A percentile compares a stretch with the other conserved stretches of the same genome.
Evolutionary conservation across 2,329 filamentous ascomycete species (phyloP).

Genomic region (Aotearoamyces nothofagi): DNA sequence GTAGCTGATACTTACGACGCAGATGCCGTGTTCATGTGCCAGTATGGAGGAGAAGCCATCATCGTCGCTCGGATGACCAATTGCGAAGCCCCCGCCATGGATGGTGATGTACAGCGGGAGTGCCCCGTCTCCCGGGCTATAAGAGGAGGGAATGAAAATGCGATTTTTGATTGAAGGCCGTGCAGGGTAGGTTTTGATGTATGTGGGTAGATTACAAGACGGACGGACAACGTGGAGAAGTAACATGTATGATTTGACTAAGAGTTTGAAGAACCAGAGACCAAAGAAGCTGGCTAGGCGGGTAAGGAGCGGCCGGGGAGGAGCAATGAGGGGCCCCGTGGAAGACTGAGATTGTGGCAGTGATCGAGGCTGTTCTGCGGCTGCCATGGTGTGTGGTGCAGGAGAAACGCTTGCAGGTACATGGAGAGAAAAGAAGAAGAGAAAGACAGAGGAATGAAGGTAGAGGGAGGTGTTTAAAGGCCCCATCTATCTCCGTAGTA

Average conservation of each 20-base stretch:
- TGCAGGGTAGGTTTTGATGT: slow-evolving; percentile 9
- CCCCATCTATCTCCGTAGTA: too few relatives aligned
- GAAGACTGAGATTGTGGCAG: too few relatives aligned
- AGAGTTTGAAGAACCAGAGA: not conserved
- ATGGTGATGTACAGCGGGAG: slow-evolving; percentile 31
- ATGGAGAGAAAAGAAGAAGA: too few relatives aligned
- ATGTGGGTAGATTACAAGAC: too few relatives aligned
- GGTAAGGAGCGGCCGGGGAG: not conserved
- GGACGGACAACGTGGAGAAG: too few relatives aligned
- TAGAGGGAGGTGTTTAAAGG: too few relatives aligned
- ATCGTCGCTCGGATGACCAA: slow-evolving; percentile 27
- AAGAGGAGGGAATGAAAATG: slow-evolving; percentile 24
- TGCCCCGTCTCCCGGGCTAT: slow-evolving; percentile 13
- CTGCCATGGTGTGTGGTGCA: too few relatives aligned
- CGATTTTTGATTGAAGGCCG: slow-evolving; percentile 14
- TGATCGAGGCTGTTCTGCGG: too few relatives aligned
- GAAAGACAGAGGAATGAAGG: too few relatives aligned
- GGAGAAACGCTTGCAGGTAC: too few relatives aligned
- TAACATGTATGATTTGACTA: not conserved
- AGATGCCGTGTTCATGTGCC: slow-evolving; percentile 22
- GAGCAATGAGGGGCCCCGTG: too few relatives aligned
- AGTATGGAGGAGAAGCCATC: slow-evolving; percentile 31
- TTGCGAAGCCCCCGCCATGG: slow-evolving; percentile 35
- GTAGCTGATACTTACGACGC: slow-evolving; percentile 34
- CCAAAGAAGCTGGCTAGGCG: not conserved